phyloP scores from a whole-genome alignment of 495 filamentous ascomycete species.

The Neurospora africana region DNA sequence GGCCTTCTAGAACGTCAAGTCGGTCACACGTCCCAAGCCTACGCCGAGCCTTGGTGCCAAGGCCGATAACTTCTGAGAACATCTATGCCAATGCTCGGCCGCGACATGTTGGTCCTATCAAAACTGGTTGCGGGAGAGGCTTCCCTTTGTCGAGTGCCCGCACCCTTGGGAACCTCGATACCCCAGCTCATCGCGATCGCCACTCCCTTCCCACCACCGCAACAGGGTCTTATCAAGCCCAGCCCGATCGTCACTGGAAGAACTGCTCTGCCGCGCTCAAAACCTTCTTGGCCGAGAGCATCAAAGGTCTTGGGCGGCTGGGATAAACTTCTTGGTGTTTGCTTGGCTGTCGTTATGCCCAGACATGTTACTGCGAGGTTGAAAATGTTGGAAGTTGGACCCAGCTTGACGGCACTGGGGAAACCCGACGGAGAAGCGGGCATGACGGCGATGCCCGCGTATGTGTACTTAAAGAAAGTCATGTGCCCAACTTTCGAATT shows the following conservation, averaged over 20 bases:
- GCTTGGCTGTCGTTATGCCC: conserved; percentile 14
- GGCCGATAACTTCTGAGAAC: background rate
- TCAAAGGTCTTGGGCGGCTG: conserved; percentile 5
- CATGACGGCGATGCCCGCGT: background rate
- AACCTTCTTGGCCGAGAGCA: background rate
- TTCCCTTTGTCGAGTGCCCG: background rate
- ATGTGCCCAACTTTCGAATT: background rate
- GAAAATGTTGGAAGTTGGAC: background rate
- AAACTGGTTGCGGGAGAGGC: background rate
- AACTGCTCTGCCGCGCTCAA: background rate
- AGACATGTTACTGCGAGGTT: background rate
- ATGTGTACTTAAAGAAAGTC: background rate
- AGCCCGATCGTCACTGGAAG: background rate
- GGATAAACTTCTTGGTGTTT: conserved; percentile 21
- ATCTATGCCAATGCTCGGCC: background rate
- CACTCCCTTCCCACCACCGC: background rate
- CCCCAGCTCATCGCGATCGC: background rate
- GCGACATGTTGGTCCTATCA: background rate
- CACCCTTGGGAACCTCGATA: background rate
- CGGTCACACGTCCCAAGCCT: background rate
- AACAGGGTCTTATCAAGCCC: background rate
- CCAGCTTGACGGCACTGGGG: background rate
- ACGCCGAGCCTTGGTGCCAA: background rate
- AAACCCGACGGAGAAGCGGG: background rate
- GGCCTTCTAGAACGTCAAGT: background rate